Evolutionary conservation across 192 early-diverging fungal species (phyloP).

Genomic region (Gonapodya prolifera): DNA sequence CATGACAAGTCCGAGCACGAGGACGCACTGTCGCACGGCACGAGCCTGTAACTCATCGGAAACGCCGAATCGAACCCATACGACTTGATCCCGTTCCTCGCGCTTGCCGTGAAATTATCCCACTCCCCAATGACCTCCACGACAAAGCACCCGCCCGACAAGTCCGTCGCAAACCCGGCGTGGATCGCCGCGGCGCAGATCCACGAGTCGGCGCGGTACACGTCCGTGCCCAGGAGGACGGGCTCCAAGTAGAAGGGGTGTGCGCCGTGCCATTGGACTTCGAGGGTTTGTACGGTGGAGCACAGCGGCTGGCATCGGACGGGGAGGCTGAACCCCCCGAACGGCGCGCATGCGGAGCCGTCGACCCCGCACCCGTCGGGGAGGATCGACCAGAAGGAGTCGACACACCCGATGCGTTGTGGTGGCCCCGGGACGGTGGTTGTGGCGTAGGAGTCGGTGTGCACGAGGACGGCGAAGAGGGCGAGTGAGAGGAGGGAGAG

Average conservation of each 20-base stretch:
- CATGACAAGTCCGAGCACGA: neutral
- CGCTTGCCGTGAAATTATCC: neutral
- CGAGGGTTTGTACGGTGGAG: neutral
- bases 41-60: neutral
- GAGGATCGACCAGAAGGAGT: neutral
- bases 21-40: neutral
- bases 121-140: neutral
- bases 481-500: neutral
- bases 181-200: neutral
- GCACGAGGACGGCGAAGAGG: neutral
- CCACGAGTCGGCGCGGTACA: neutral
- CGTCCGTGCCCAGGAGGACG: neutral
- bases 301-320: neutral
- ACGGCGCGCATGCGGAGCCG: neutral
- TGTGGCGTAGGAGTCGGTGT: neutral
- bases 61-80: neutral
- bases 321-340: neutral
- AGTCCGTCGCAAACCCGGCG: neutral
- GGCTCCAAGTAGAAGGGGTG: neutral
- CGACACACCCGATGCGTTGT: neutral
- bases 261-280: neutral
- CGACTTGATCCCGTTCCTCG: neutral
- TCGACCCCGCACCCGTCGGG: neutral
- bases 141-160: neutral
- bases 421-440: neutral